Percentiles rank a stretch among this genome's conserved stretches.
These are phyloP conservation scores for Setaria italica DNA, from an alignment of 202 grass and related monocot genomes.

Conservation along the genomic window DNA sequence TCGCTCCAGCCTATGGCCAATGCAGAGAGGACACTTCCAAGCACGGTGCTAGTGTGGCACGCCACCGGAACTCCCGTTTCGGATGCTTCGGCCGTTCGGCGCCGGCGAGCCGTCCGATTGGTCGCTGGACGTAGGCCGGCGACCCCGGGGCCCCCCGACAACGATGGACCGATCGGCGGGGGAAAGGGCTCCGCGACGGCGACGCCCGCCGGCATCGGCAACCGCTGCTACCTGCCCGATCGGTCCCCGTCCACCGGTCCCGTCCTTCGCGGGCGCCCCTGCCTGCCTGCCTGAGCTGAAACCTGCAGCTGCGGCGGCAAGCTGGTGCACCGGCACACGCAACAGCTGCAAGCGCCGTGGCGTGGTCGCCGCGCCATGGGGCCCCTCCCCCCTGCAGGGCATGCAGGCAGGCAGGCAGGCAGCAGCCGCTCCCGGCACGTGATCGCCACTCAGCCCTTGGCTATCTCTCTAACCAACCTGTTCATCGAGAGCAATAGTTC, in stretches of 20 bases:
- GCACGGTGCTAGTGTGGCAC: too few species aligned
- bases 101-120: neutral
- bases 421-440: neutral
- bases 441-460: too few species aligned
- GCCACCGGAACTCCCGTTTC: too few species aligned
- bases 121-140: too few species aligned
- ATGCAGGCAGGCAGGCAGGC: too few species aligned
- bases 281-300: neutral
- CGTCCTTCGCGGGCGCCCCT: slow-evolving; percentile 17
- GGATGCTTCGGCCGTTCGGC: too few species aligned
- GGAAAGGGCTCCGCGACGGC: neutral
- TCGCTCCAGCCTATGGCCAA: too few species aligned
- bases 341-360: neutral
- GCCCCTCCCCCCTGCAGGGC: neutral
- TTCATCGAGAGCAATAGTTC: too few species aligned
- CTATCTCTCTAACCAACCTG: too few species aligned
- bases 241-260: neutral
- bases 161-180: neutral
- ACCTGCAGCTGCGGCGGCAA: neutral
- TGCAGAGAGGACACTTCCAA: too few species aligned
- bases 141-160: neutral
- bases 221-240: neutral
- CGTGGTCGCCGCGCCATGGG: neutral
- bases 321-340: neutral
- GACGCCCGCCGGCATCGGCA: neutral